Base-by-base conservation (phyloP, 257 asterid genomes). In the Solanum virginianum region DNA sequence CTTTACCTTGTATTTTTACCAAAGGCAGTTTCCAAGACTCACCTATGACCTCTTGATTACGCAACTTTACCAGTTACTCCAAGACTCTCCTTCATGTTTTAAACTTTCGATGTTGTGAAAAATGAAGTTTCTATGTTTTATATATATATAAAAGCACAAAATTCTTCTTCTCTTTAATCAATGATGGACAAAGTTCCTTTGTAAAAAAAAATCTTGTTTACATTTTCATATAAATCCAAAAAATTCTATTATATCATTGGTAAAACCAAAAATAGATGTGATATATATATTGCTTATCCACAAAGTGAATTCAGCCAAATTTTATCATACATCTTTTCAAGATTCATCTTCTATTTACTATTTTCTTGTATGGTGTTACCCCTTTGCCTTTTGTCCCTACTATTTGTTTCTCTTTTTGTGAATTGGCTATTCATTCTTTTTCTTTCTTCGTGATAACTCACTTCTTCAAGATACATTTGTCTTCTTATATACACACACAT, bases 341-440 rank as follows among this genome's bases (percentile, higher is more conserved):
- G n/a, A 80, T 87, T 88, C 88, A 86, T 86, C 90, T 45, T 84
- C 85, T 84, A 59, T 84, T 47, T 81, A 71, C 88, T 70, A 79
- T 85, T 83, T 66, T 79, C 82, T 53, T 68, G 45, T 39, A 83
- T 68, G 85, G 16, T 49, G 16, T 49, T 43, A 77, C 26, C 49
- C 84, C 84, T 57, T 75, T 69, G 45, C 77, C 83, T 41, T 66
- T 18, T 86, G 91, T 59, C 88, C 91, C 91, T 79, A 82, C 89
- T 82, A 17, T 36, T 85, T 77, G 22, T 39, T 26, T 39, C 82
- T 51, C 79, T 70, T 87, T 47, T 71, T 41, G 54, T 84, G 88
- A 71, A 82, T 75, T 68, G 87, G 82, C 89, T 51, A 57, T 84
- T 85, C 85, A 41, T 63, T 26, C 80, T 62, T 83, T 82, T 72